These are phyloP conservation scores for Rubroboletus pulcherrimus DNA, from an alignment of 768 basidiomycete genomes.

Conservation along the genomic window DNA sequence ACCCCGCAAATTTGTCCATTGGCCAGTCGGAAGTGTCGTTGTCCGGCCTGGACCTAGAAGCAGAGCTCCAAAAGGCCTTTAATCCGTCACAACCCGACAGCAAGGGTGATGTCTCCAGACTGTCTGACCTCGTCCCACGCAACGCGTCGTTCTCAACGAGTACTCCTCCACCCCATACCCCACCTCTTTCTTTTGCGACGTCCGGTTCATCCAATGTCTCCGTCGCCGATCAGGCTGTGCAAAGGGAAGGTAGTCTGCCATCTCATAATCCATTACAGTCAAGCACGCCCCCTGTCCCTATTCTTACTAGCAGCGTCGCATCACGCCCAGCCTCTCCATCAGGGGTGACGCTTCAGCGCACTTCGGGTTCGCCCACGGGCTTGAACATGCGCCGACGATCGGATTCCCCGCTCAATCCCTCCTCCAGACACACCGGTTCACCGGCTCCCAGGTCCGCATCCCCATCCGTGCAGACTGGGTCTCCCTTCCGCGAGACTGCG, in stretches of 20 bases:
- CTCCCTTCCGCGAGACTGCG: constrained; percentile 25
- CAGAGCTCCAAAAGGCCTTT: constrained; percentile 25
- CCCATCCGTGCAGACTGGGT: constrained; percentile 22
- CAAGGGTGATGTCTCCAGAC: constrained; percentile 15
- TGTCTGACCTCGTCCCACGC: constrained; percentile 26
- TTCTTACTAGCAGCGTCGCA: background rate
- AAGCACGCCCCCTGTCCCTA: background rate
- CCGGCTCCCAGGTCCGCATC: constrained; percentile 20
- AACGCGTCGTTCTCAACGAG: constrained; percentile 23
- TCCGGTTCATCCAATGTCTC: constrained; percentile 18
- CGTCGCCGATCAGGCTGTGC: constrained; percentile 5
- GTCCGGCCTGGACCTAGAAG: constrained; percentile 31
- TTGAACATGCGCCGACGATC: constrained; percentile 18
- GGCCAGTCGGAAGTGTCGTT: constrained; percentile 36
- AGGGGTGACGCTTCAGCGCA: constrained; percentile 4
- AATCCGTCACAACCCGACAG: constrained; percentile 10
- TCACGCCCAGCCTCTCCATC: constrained; percentile 14
- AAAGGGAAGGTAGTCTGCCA: constrained; percentile 2
- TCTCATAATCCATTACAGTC: constrained; percentile 2
- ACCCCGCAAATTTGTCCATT: constrained; percentile 33
- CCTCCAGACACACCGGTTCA: constrained; percentile 18
- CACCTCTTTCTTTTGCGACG: constrained; percentile 18
- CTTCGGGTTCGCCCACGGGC: constrained; percentile 19
- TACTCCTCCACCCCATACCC: constrained; percentile 24
- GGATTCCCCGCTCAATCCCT: constrained; percentile 21